Base-by-base conservation (phyloP, 805 yeast species). In the Saturnispora bothae region DNA sequence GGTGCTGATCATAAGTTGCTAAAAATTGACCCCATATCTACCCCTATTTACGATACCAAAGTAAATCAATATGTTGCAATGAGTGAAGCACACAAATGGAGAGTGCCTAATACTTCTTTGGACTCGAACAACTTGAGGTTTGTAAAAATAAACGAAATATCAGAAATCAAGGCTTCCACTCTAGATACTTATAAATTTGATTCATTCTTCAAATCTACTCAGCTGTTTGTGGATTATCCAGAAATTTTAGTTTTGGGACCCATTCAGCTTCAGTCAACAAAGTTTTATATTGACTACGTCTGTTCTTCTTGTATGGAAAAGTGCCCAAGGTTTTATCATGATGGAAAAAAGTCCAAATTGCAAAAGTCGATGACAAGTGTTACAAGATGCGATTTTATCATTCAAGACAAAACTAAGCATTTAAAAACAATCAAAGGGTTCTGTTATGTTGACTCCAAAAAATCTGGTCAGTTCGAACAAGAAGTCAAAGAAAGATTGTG, bases 1-100 rank as follows among this genome's bases (percentile, higher is more conserved):
- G 15, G 21, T 13, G 14, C 21, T 10, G 16, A 23, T 20, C 29
- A 26, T 22, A 17, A 15, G 10, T 31, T 37, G 9, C 13, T 31
- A 3, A n/a, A 21, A 13, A 10, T 37, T 8, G 40, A 37, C 17
- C 34, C 35, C 10, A 26, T 37, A 14, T 31, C 40, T 3, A 14
- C 17, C 1, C 40, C 40, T 3, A 15, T 30, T 37, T 37, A 37
- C 20, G 31, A 27, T 4, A 19, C 16, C 9, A 17, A 14, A 16
- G 8, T 19, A 18, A 13, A 31, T 3, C 19, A 18, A 14, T 8
- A 12, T 8, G 23, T 23, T 16, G 19, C 25, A 4, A 8, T 8
- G 9, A 16, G 12, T 21, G 6, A 4, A 7, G 27, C 22, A 14
- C 12, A 27, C 8, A 31, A 25, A 15, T 37, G 40, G 40, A 31